Evolutionary conservation across 768 basidiomycete species (phyloP), one percentile per base, ranked within the genome.

Genomic region (Agrocybe pediades): DNA sequence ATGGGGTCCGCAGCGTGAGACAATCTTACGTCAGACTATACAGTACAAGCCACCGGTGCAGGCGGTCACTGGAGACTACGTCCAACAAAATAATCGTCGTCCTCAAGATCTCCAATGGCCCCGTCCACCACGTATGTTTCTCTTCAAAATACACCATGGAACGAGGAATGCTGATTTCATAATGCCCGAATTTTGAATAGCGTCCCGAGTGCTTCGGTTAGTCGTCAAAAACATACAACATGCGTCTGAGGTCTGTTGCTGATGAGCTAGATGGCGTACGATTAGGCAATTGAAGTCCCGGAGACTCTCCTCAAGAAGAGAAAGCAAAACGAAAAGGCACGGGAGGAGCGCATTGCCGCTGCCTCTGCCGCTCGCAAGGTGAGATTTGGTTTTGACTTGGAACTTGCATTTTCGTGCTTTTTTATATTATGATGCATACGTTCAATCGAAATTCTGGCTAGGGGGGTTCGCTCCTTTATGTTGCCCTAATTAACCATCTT

Each of bases 241-340:
- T 36, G n/a, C 33, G 33, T 36, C 51, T 44, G 55, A 40, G 46
- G 39, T 58, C 59, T 51, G 43, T 61, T 61, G 62, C 64, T 71
- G 46, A 69, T 51, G 36, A 44, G 33, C 40, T 47, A 60, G 57
- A 58, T 60, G 51, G 41, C 43, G 53, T 43, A 54, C 50, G 47
- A 56, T 57, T 65, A 93, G 91, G 85, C 87, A 69, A 87, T 97
- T 72, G 90, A 95, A 85, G 95, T 96, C 78, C 95, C 95, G 73
- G 95, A 97, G 88, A 98, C 95, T 70, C 87, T 98, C 81, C 92
- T 98, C 81, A 98, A 97, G 86, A 98, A 96, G 82, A 88, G 95
- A 79, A 95, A 95, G 80, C 90, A 94, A 79, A 95, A 87, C 68
- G 93, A 96, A 82, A 95, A 95, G 82, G 90, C 88, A 59, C 83